These are phyloP conservation scores for Pythium utonaiense DNA, from an alignment of 352 stramenopile genomes.

Conservation along the genomic window DNA sequence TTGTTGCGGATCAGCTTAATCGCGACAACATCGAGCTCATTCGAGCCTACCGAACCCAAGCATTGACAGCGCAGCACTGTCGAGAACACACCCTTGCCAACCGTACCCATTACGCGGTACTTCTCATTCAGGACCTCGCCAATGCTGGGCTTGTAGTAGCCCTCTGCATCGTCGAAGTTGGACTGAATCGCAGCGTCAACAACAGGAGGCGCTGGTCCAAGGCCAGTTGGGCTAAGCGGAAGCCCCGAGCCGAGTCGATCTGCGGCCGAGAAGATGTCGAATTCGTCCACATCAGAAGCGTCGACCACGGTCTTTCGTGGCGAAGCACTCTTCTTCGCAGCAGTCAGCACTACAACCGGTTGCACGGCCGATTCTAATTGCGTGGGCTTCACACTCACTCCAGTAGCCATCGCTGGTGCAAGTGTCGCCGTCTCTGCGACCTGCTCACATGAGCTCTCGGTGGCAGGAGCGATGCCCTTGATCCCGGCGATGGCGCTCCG, in stretches of 20 bases:
- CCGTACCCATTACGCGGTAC: conserved; percentile 92
- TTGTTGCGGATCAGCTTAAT: conserved; percentile 95
- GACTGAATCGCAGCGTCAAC: conserved; percentile 52
- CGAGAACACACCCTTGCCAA: conserved; percentile 98
- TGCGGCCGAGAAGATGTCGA: conserved; percentile 87
- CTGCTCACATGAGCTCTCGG: background rate
- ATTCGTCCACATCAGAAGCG: conserved; percentile 50
- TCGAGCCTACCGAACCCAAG: background rate
- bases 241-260: conserved; percentile 48
- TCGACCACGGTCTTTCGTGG: conserved; percentile 11
- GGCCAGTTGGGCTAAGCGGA: conserved; percentile 26
- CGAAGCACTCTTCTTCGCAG: background rate
- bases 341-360: background rate
- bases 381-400: background rate
- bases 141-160: conserved; percentile 96
- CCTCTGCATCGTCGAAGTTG: conserved; percentile 96
- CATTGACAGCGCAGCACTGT: conserved; percentile 94
- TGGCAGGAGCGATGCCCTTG: conserved; percentile 23
- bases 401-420: background rate
- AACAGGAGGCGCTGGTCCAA: conserved; percentile 26
- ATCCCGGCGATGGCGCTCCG: conserved; percentile 73
- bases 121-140: conserved; percentile 90
- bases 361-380: background rate
- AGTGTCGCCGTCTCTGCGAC: background rate
- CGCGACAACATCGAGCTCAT: conserved; percentile 41